Percentiles rank a stretch among this genome's conserved stretches.
phyloP scores from a whole-genome alignment of 768 basidiomycete species.

The Termitomyces heimii region DNA sequence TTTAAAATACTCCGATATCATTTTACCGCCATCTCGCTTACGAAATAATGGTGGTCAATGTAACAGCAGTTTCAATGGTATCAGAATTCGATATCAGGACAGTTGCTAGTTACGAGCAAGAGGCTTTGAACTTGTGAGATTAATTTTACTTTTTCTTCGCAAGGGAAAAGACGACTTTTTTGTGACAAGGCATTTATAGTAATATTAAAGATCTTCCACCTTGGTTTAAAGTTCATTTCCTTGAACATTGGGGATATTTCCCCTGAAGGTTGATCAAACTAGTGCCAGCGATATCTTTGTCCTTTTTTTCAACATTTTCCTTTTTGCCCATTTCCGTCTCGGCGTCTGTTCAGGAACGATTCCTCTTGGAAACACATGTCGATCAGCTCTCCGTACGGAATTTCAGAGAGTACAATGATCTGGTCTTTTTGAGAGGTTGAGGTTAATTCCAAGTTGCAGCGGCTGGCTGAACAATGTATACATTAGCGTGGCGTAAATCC shows the following conservation, averaged over 20 bases:
- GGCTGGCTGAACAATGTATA: not conserved
- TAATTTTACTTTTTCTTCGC: not conserved
- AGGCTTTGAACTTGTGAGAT: not conserved
- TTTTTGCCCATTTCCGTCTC: slow-evolving; percentile 4
- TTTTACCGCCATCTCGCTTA: not conserved
- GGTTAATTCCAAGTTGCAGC: not conserved
- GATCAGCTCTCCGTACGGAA: not conserved
- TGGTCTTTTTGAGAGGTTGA: not conserved
- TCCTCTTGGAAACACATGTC: not conserved
- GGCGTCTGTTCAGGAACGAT: not conserved
- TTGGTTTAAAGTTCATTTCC: not conserved
- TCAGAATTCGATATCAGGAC: not conserved
- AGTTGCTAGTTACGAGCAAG: not conserved
- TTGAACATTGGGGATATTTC: not conserved
- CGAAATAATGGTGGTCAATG: not conserved
- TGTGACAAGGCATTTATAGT: not conserved
- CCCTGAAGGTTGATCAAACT: not conserved
- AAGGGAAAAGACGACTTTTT: not conserved
- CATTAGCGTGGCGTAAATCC: slow-evolving; percentile 3
- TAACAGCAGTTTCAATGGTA: not conserved
- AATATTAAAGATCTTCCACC: not conserved
- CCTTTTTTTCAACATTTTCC: not conserved
- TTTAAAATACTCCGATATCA: not conserved
- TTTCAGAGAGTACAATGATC: not conserved
- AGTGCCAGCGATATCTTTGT: not conserved